Base-by-base conservation (phyloP, 345 rosid genomes). In the Rhizophora mangle region DNA sequence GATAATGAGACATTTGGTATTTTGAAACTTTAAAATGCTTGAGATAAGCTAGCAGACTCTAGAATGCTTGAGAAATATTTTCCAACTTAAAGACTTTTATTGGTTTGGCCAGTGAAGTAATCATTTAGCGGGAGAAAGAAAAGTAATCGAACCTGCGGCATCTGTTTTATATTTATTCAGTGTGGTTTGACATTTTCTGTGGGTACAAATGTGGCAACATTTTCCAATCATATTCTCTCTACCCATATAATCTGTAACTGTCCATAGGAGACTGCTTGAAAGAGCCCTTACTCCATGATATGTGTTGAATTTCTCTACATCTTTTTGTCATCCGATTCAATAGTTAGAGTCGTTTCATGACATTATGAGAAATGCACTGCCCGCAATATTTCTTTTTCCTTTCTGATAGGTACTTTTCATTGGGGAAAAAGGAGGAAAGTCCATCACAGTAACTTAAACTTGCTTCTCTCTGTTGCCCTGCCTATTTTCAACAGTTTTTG, bases 351-450 rank as follows among this genome's bases (percentile, higher is more conserved):
- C 29, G 18, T 52, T 30, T 32, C 22, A 39, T 36, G 31, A 51
- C 3, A 19, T 27, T 24, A 10, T 24, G 24, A 52, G 26, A 26
- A 32, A 32, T 13, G 18, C 15, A 20, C 16, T 56, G 22, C 29
- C 34, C 15, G n/a, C 15, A 6, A 52, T 19, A 39, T 29, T n/a
- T 75, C 24, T 56, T 56, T 56, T 4, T 60, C n/a, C n/a, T 65
- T 64, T 22, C 8, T 3, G 20, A 37, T 52, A 76, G 79, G 75
- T 76, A 76, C 75, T 63, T 76, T 6, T 20, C 74, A 60, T 56
- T 68, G 21, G 75, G 62, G 63, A 70, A 70, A 64, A 65, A 70
- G 65, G 74, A 64, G 70, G 69, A 61, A 61, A 24, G 62, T 16
- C 54, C 66, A 24, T 60, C 79, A 13, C 68, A 60, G 68, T 76